Conservation (phyloP, 2,329 filamentous ascomycete genomes). For the Penicillium brasilianum region DNA sequence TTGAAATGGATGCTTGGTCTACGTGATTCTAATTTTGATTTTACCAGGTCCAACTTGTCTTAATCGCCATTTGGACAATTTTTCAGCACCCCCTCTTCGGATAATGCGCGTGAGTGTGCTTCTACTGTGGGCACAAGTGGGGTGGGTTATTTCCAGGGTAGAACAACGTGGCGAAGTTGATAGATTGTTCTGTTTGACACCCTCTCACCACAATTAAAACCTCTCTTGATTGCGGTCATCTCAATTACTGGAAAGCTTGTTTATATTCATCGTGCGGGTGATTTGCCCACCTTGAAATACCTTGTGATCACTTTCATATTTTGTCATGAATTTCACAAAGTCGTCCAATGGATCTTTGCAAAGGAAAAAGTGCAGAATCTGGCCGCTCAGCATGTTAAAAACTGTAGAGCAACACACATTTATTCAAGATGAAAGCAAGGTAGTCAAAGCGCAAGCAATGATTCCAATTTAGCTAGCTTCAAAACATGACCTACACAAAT, state of each 20-base stretch:
- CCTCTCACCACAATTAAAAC: constrained; percentile 6
- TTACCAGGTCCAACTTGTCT: not conserved
- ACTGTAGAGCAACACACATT: constrained; percentile 2
- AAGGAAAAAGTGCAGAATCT: constrained; percentile 4
- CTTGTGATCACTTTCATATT: constrained; percentile 1
- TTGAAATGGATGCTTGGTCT: constrained; percentile 3
- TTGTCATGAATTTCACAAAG: constrained; percentile 2
- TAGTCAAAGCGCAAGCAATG: constrained; percentile 5
- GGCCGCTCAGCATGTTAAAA: constrained; percentile 2
- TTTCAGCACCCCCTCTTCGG: constrained; percentile 4
- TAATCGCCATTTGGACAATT: constrained; percentile 4
- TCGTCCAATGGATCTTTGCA: constrained; percentile 3
- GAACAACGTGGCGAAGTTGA: constrained; percentile 3
- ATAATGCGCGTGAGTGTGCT: constrained; percentile 3
- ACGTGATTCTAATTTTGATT: constrained; percentile 4
- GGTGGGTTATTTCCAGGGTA: constrained; percentile 1
- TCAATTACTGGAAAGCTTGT: constrained; percentile 4
- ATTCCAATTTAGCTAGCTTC: constrained; percentile 3
- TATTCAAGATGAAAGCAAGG: constrained; percentile 5
- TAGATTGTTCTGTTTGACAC: constrained; percentile 1
- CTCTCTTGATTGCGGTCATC: constrained; percentile 3
- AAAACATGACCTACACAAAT: constrained; percentile 4
- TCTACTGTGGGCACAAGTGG: constrained; percentile 2
- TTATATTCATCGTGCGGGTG: not conserved
- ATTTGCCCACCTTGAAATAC: constrained; percentile 2